Percentiles rank a stretch among this genome's conserved stretches.
Conservation (phyloP, 2,329 filamentous ascomycete genomes). For the Phoma sp. region DNA sequence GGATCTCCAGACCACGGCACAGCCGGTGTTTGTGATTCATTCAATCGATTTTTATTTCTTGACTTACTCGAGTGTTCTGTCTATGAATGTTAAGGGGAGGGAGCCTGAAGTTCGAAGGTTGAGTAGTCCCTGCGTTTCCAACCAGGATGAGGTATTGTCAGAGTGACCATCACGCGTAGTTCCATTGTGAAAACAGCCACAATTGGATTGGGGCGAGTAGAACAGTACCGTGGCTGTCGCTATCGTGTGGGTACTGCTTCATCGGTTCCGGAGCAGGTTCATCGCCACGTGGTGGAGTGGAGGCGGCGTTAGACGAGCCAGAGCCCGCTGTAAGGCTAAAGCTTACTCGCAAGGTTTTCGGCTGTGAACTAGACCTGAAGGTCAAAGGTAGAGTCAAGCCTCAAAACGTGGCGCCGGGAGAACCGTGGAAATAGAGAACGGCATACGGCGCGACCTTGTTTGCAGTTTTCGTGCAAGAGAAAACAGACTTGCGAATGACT, state of each 20-base stretch:
- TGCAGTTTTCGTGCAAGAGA: background rate
- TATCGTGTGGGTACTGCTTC: background rate
- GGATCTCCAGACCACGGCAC: background rate
- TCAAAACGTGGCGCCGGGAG: background rate
- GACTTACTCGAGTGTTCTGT: background rate
- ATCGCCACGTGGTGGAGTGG: slow-evolving; percentile 2
- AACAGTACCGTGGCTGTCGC: background rate
- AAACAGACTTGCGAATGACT: background rate
- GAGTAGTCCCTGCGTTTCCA: too few relatives aligned
- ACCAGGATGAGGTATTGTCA: background rate
- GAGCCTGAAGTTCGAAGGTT: background rate
- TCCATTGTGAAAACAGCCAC: background rate
- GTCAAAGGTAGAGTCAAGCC: slow-evolving; percentile 4
- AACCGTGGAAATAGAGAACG: background rate
- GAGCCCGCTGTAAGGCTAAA: slow-evolving; percentile 5
- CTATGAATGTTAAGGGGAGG: too few relatives aligned
- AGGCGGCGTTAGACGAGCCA: background rate
- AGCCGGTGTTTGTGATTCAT: slow-evolving; percentile 1
- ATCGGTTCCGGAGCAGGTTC: background rate
- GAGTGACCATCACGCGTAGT: background rate
- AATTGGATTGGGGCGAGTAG: background rate
- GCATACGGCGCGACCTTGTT: background rate
- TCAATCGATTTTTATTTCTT: background rate
- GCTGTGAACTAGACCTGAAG: background rate
- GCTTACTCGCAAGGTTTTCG: slow-evolving; percentile 8